Evolutionary conservation across 2,329 filamentous ascomycete genomes (phyloP), one percentile per base, ranked within the genome.

Genomic region (Pseudogymnoascus sp.): DNA sequence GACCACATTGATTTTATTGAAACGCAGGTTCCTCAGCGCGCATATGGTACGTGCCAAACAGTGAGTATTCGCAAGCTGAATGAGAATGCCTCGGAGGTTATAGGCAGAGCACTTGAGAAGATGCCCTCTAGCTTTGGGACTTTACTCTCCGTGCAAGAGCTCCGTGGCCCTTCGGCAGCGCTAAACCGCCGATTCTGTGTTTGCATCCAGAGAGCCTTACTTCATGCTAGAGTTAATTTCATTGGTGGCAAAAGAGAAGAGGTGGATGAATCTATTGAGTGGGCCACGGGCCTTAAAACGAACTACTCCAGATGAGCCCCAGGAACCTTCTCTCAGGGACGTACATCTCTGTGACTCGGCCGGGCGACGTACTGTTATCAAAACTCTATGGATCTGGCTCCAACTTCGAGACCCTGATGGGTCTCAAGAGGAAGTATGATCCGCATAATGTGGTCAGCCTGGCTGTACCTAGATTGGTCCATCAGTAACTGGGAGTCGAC

Each of bases 221-320:
- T 68, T 70, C 54, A 67, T 75, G 64, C n/a, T 76, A 5, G 73
- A 76, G 63, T 66, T 76, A 22, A 38, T 76, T 0, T 64, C 70
- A 0, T 66, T 65, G 25, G 66, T 68, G 4, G 41, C 59, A 6
- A 63, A 65, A 2, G 61, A 62, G 12, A 67, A 70, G 8, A 69
- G 0, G 65, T 68, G 41, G 59, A 64, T 4, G 66, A 64, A 16
- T 62, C 65, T 16, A 62, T 65, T 2, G 62, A 68, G 18, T 74
- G 72, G 70, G 65, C 66, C 0, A 57, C 39, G 7, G 57, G 14
- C 20, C 62, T 65, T 20, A 60, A 61, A 7, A 59, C 41, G 62
- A 67, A 63, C 1, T 68, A 67, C 16, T 64, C 20, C 62, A 68
- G 41, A 69, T 47, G 3, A 67, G 68, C 9, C 37, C 68, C 0